Evolutionary conservation across 495 filamentous ascomycete species (phyloP).

Genomic region (Paragyromitra xinjiangensis): DNA sequence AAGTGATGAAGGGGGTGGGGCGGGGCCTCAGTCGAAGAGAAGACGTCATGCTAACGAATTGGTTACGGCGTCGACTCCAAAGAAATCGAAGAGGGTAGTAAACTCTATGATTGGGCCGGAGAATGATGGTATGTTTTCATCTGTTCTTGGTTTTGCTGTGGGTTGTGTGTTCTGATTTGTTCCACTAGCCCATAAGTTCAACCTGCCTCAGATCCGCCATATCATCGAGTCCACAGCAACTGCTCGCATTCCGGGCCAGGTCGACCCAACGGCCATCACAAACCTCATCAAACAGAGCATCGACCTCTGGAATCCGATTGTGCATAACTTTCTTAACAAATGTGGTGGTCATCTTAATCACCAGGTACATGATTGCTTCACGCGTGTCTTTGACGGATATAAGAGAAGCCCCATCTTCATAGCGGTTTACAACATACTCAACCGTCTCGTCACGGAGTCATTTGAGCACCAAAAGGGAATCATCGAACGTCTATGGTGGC

Average conservation of each 20-base stretch:
- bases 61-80: constrained; percentile 15
- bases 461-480: constrained; percentile 29
- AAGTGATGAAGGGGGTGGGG: constrained; percentile 34
- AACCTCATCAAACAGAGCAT: constrained; percentile 50
- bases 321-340: constrained; percentile 35
- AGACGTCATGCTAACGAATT: constrained; percentile 26
- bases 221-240: constrained; percentile 55
- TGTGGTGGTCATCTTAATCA: constrained; percentile 27
- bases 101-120: neutral
- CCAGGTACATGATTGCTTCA: constrained; percentile 38
- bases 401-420: constrained; percentile 45
- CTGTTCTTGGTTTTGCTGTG: neutral
- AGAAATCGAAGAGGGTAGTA: constrained; percentile 28
- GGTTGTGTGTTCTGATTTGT: constrained; percentile 11
- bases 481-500: constrained; percentile 29
- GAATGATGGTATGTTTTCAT: constrained; percentile 31
- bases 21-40: constrained; percentile 26
- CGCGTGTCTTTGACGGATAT: constrained; percentile 37
- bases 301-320: constrained; percentile 37
- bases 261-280: constrained; percentile 58
- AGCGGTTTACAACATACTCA: constrained; percentile 38
- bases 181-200: constrained; percentile 48
- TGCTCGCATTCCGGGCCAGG: constrained; percentile 57
- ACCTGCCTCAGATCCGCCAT: constrained; percentile 56
- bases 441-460: constrained; percentile 24